These are phyloP conservation scores for Psilocybe sp. DNA, from an alignment of 768 basidiomycete species.

Conservation along the genomic window DNA sequence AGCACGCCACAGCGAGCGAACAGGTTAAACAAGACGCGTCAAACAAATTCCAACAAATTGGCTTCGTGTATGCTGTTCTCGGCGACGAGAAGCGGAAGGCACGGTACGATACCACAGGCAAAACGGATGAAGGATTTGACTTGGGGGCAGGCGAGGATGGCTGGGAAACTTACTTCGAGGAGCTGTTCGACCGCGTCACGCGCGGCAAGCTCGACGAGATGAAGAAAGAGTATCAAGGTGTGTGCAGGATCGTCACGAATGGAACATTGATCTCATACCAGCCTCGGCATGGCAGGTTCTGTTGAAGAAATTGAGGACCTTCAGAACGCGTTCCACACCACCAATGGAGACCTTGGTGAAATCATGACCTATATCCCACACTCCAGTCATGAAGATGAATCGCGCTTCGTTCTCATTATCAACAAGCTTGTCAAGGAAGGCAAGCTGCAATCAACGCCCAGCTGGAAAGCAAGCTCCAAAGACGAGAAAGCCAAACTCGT, in stretches of 20 bases:
- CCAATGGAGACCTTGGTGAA: conserved; percentile 69
- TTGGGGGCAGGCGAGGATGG: conserved; percentile 74
- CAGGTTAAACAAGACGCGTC: conserved; percentile 64
- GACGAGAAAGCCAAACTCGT: conserved; percentile 79
- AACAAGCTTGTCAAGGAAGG: conserved; percentile 63
- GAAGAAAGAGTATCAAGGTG: conserved; percentile 94
- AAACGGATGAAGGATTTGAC: conserved; percentile 77
- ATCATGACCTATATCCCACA: conserved; percentile 89
- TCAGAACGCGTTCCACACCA: conserved; percentile 66
- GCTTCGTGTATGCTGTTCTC: conserved; percentile 90
- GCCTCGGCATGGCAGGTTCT: conserved; percentile 54
- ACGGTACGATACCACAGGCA: conserved; percentile 83
- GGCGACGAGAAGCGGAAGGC: conserved; percentile 72
- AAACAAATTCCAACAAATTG: conserved; percentile 87
- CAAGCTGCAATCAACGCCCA: conserved; percentile 48
- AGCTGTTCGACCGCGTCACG: conserved; percentile 85
- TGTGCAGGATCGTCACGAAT: background rate
- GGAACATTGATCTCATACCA: background rate
- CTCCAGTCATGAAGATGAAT: conserved; percentile 79
- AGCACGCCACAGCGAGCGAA: conserved; percentile 63
- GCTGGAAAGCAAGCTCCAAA: conserved; percentile 70
- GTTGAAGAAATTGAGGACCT: conserved; percentile 82
- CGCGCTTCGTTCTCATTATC: conserved; percentile 72
- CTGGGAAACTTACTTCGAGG: conserved; percentile 95
- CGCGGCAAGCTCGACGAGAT: conserved; percentile 86